A percentile compares a stretch with the other conserved stretches of the same genome.
These are phyloP conservation scores for Cytospora leucostoma DNA, from an alignment of 2,329 filamentous ascomycete species.

Conservation along the genomic window DNA sequence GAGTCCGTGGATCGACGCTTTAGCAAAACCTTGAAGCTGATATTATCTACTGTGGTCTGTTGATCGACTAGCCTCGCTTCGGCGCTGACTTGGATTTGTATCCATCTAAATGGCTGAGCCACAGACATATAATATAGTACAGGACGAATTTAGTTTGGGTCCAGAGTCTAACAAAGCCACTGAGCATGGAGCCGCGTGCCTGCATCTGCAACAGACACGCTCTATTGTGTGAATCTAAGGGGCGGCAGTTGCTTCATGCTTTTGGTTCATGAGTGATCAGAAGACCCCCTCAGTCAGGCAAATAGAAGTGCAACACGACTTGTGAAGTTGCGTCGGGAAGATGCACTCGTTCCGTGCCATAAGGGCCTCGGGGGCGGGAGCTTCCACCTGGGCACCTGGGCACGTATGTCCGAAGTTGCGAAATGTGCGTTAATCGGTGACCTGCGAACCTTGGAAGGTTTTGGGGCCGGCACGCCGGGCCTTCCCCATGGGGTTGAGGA, in stretches of 20 bases:
- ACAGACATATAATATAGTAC: slow-evolving; percentile 46
- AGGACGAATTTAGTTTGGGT: slow-evolving; percentile 43
- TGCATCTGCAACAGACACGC: slow-evolving; percentile 40
- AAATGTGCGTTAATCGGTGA: too few species aligned
- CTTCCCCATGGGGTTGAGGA: not conserved
- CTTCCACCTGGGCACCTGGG: too few species aligned
- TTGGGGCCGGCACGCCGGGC: too few species aligned
- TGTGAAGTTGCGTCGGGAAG: too few species aligned
- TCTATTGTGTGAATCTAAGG: slow-evolving; percentile 39
- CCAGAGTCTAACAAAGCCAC: slow-evolving; percentile 42
- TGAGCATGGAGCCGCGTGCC: slow-evolving; percentile 35
- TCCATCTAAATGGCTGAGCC: slow-evolving; percentile 31
- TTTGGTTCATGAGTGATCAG: too few species aligned
- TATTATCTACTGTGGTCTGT: slow-evolving; percentile 42
- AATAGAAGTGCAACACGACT: too few species aligned
- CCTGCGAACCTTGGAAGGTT: too few species aligned
- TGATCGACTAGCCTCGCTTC: slow-evolving; percentile 23
- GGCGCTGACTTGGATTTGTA: slow-evolving; percentile 22
- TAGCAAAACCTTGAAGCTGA: slow-evolving; percentile 40
- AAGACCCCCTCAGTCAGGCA: too few species aligned
- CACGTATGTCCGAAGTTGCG: too few species aligned
- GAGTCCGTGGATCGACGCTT: slow-evolving; percentile 16
- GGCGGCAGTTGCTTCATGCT: too few species aligned
- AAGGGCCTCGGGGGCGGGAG: too few species aligned
- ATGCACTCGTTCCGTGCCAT: too few species aligned